Evolutionary conservation across 805 yeast species (phyloP), one percentile per base, ranked within the genome.

Genomic region (Saccharomycopsis olivae): DNA sequence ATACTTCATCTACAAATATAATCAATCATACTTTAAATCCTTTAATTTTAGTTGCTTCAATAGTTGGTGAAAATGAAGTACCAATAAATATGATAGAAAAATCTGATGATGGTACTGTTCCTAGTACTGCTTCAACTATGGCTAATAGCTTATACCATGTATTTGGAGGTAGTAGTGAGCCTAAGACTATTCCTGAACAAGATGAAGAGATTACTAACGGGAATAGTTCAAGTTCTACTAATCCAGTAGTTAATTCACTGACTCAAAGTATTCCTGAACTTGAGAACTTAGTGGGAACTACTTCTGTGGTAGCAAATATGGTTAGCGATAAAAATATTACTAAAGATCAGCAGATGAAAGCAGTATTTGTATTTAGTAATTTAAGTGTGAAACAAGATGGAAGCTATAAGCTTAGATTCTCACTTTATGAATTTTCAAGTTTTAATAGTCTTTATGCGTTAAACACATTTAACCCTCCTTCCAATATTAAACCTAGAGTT

Each of bases 381-480:
- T 29, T 47, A 15, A 44, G 48, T 38, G 47, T 47, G 24, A 44
- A 44, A 29, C 47, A 44, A 18, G 49, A 47, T 14, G 49, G 49
- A 4, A 38, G 38, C 20, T 47, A 47, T 18, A 40, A 36, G 32
- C 23, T 47, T 3, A 15, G 44, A 13, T 47, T 47, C 24, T 38
- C 46, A 4, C 29, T 47, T 16, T 47, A 41, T 24, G 48, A 44
- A 27, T 44, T 30, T 17, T 20, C 43, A 5, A 31, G 39, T 17
- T 44, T 29, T 30, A 41, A 40, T 17, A 16, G 29, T 3, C 24
- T 44, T 3, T 29, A 39, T 17, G 4, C 25, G 20, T 21, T 10
- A 23, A 35, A 41, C 21, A 20, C 36, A 14, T 44, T 44, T 33
- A 18, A 20, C 1, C 17, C 39, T 11, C 29, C 40, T 5, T 23